Evolutionary conservation across 2,329 filamentous ascomycete genomes (phyloP), one percentile per base, ranked within the genome.

Genomic region (Saccharata proteae): DNA sequence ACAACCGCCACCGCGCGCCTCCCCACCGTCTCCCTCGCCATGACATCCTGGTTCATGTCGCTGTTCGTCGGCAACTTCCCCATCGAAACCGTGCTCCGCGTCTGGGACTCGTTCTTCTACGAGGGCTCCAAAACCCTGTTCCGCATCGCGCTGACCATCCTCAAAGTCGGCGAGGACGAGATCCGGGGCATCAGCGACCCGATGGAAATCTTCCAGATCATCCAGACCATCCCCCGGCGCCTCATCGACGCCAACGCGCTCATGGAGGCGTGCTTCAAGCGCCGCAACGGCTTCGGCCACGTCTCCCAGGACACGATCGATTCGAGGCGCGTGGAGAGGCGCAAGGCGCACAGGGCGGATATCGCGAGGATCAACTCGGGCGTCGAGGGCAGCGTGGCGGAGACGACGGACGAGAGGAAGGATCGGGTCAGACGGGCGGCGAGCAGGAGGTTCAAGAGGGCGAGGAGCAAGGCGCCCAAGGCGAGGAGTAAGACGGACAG

Each of bases 21-120:
- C 8, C 88, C 88, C 0, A 86, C 88, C 9, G 88, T 96, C 42
- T 90, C 83, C 1, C 69, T 96, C 4, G 92, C 85, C 43, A 84
- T 90, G 55, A 93, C 86, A 7, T 82, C 86, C 4, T 96, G 88
- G 88, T 92, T 96, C 55, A 94, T 96, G 88, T 92, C 82, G 29
- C 81, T 90, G 45, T 94, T 90, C 54, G 90, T 94, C 38, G 85
- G 86, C 32, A 93, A 83, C 1, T 62, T 96, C 12, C 88, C 88
- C 2, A 85, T 93, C 39, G 88, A 96, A 58, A 84, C 80, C 12
- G 88, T 86, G 0, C 69, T 94, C 12, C 79, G 88, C 6, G 83
- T 94, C 2, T 96, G 88, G 88, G 88, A 96, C 45, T 74, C 84
- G 1, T 86, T 96, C 50, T 93, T 94, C 54, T 93, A 92, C 55